These are phyloP conservation scores for Diaporthe eres DNA, from an alignment of 2,329 filamentous ascomycete species.

Conservation along the genomic window DNA sequence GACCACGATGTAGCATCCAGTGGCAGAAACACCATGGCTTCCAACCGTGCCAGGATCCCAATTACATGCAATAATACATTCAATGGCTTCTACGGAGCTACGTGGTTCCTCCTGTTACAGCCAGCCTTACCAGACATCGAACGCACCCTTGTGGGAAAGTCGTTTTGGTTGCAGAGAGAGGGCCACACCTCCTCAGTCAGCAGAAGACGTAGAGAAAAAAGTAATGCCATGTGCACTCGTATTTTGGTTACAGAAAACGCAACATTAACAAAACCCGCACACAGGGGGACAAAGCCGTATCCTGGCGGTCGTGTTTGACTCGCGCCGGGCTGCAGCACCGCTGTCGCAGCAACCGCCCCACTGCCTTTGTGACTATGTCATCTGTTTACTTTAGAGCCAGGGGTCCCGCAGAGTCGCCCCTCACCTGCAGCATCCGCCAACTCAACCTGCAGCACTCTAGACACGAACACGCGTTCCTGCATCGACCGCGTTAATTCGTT, in stretches of 20 bases:
- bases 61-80: neutral
- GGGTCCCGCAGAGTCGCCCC: slow-evolving; percentile 8
- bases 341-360: slow-evolving; percentile 28
- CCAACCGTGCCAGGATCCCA: neutral
- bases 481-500: neutral
- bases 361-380: slow-evolving; percentile 35
- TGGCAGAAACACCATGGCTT: slow-evolving; percentile 6
- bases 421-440: slow-evolving; percentile 33
- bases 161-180: neutral
- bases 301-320: slow-evolving; percentile 15
- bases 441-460: slow-evolving; percentile 35
- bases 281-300: neutral
- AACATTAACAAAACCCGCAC: neutral
- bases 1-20: neutral
- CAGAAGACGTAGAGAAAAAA: neutral
- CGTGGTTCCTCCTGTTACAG: too few species aligned
- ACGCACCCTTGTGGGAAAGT: too few species aligned
- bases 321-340: neutral
- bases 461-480: slow-evolving; percentile 32
- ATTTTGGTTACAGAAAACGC: neutral
- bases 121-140: neutral
- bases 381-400: slow-evolving; percentile 36
- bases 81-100: neutral
- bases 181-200: too few species aligned
- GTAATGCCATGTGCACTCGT: neutral